Conservation (phyloP, 2,329 filamentous ascomycete species). For the Aspergillus tubingensis region DNA sequence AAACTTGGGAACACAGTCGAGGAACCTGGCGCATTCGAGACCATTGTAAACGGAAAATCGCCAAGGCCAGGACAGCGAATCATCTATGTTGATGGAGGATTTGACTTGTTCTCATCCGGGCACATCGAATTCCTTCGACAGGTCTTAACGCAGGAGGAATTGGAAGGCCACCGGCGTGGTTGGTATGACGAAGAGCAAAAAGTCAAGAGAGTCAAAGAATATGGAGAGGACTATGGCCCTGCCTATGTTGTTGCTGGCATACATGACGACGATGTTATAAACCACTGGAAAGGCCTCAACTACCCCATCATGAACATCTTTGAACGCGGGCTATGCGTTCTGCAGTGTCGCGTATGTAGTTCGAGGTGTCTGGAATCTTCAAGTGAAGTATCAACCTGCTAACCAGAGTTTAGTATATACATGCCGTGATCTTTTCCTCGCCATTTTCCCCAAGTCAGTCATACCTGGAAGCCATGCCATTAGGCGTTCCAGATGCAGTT, state of each 20-base stretch:
- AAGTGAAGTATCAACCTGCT: neutral
- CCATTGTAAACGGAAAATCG: constrained; percentile 69
- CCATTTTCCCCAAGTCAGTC: constrained; percentile 80
- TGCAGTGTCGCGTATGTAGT: constrained; percentile 79
- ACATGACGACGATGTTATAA: constrained; percentile 93
- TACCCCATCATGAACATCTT: constrained; percentile 99
- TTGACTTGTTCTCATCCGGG: constrained; percentile 93
- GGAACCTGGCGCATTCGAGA: constrained; percentile 66
- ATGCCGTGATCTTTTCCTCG: constrained; percentile 84
- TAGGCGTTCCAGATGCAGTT: constrained; percentile 73
- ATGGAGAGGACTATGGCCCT: constrained; percentile 73
- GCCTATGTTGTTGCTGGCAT: constrained; percentile 90
- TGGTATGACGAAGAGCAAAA: constrained; percentile 72
- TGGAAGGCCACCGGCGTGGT: constrained; percentile 64
- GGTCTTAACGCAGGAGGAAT: constrained; percentile 73
- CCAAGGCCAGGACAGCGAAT: constrained; percentile 78
- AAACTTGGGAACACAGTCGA: constrained; percentile 47
- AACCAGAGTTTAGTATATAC: constrained; percentile 66
- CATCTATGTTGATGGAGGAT: constrained; percentile 94
- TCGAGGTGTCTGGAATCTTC: neutral
- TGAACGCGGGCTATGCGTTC: constrained; percentile 89
- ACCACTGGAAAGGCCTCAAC: constrained; percentile 94
- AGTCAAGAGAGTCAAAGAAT: constrained; percentile 62
- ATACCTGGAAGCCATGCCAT: constrained; percentile 75
- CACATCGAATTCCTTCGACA: constrained; percentile 91